These are phyloP conservation scores for Cephaloascus fragrans DNA, from an alignment of 805 yeast genomes.

Conservation along the genomic window DNA sequence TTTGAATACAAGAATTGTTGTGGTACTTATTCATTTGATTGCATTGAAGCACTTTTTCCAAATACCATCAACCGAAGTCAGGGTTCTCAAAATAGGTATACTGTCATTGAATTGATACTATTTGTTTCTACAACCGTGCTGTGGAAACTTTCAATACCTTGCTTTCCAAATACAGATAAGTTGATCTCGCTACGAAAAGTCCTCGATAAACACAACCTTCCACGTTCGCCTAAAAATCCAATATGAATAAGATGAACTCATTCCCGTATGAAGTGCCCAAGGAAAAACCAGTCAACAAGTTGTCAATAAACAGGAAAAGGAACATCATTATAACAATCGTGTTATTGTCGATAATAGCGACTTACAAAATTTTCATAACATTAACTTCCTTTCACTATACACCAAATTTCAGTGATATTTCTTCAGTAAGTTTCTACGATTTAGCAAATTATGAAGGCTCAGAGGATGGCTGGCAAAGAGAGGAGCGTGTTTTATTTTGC, in stretches of 20 bases:
- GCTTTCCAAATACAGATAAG: no score
- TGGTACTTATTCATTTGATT: no score
- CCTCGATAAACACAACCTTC: no score
- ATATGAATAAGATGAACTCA: neutral
- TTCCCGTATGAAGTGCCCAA: neutral
- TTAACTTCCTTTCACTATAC: neutral
- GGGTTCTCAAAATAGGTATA: no score
- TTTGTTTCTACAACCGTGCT: no score
- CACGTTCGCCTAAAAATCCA: no score
- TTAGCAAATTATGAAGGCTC: conserved; percentile 31
- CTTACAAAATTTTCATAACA: neutral
- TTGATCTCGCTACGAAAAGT: no score
- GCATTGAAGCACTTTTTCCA: no score
- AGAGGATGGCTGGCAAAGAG: conserved; percentile 42
- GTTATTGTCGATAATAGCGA: neutral
- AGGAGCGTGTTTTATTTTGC: conserved; percentile 43
- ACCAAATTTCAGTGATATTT: neutral
- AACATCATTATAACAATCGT: neutral
- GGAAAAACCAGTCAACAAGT: neutral
- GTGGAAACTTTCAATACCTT: no score
- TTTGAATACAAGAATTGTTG: no score
- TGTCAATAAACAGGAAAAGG: neutral
- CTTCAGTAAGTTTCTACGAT: conserved; percentile 18
- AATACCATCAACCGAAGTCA: no score
- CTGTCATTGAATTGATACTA: no score